Evolutionary conservation across 2,329 filamentous ascomycete species (phyloP).

Genomic region (Phialophora chinensis): DNA sequence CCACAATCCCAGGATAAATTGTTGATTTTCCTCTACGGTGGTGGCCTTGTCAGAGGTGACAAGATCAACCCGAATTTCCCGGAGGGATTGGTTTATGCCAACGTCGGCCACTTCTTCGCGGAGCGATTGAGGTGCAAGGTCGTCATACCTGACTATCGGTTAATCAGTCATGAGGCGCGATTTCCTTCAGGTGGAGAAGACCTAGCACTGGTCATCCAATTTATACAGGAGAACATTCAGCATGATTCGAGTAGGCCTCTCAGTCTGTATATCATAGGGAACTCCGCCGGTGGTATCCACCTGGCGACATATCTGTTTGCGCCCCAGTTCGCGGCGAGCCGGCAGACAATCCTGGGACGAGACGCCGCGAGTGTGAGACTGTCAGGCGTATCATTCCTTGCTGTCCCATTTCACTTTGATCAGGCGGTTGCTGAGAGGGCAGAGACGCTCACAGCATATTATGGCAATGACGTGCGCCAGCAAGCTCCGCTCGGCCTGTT

Average conservation of each 20-base stretch:
- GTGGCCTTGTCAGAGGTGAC: conserved; percentile 47
- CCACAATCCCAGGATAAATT: conserved; percentile 45
- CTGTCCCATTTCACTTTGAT: conserved; percentile 15
- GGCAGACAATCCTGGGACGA: not conserved
- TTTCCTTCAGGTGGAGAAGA: conserved; percentile 53
- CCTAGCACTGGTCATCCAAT: conserved; percentile 46
- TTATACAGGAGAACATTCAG: conserved; percentile 41
- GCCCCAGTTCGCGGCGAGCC: conserved; percentile 20
- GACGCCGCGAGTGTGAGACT: not conserved
- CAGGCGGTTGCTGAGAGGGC: conserved; percentile 7
- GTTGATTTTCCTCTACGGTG: conserved; percentile 52
- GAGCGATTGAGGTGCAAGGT: conserved; percentile 45
- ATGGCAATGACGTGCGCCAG: conserved; percentile 14
- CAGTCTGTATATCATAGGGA: conserved; percentile 49
- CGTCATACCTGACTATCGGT: conserved; percentile 49
- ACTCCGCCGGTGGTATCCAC: conserved; percentile 52
- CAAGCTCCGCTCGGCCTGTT: conserved; percentile 25
- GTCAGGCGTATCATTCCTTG: conserved; percentile 8
- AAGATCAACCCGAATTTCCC: conserved; percentile 42
- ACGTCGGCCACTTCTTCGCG: conserved; percentile 51
- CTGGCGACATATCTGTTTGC: conserved; percentile 46
- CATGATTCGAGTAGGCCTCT: conserved; percentile 40
- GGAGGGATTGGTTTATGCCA: conserved; percentile 43
- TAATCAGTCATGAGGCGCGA: conserved; percentile 48
- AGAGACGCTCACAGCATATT: conserved; percentile 24